phyloP scores from a whole-genome alignment of 2,329 filamentous ascomycete species.

The Fusarium goolgardi region DNA sequence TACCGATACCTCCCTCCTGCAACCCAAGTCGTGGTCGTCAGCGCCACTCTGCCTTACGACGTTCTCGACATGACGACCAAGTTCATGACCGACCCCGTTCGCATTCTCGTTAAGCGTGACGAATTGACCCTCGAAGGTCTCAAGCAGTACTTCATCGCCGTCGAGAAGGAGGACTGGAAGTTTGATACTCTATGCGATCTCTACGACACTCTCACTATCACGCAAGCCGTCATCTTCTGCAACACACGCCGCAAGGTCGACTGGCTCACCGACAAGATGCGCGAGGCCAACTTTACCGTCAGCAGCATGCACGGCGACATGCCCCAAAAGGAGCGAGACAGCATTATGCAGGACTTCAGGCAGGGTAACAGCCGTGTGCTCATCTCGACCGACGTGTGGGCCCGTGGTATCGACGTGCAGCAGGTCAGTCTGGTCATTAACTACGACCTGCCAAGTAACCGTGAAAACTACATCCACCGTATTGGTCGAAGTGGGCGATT shows the following conservation, averaged over 20 bases:
- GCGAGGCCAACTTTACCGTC: conserved; percentile 97
- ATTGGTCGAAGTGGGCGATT: conserved; percentile 97
- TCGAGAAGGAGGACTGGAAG: conserved; percentile 99
- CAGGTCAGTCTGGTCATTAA: conserved; percentile 99
- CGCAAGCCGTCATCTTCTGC: conserved; percentile 99
- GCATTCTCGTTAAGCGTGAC: conserved; percentile 98
- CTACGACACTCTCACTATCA: conserved; percentile 98
- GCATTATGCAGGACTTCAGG: conserved; percentile 99
- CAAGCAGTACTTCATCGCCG: conserved; percentile 99
- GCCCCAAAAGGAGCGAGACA: conserved; percentile 97
- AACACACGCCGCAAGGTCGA: conserved; percentile 99
- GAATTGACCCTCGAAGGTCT: conserved; percentile 96
- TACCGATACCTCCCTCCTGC: conserved; percentile 96
- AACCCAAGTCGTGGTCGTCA: conserved; percentile 98
- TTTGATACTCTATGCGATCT: conserved; percentile 98
- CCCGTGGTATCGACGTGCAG: conserved; percentile 97
- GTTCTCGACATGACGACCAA: conserved; percentile 99
- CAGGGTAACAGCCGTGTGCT: conserved; percentile 96
- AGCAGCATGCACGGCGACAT: conserved; percentile 99
- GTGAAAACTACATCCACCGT: conserved; percentile 99
- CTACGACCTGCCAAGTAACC: conserved; percentile 97
- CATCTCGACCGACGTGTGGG: conserved; percentile 98
- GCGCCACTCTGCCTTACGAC: conserved; percentile 95
- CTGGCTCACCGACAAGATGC: conserved; percentile 99
- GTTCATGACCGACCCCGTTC: conserved; percentile 98